A percentile compares a stretch with the other conserved stretches of the same genome.
These are phyloP conservation scores for Leptographium radiaticola DNA, from an alignment of 2,329 filamentous ascomycete genomes.

Conservation along the genomic window DNA sequence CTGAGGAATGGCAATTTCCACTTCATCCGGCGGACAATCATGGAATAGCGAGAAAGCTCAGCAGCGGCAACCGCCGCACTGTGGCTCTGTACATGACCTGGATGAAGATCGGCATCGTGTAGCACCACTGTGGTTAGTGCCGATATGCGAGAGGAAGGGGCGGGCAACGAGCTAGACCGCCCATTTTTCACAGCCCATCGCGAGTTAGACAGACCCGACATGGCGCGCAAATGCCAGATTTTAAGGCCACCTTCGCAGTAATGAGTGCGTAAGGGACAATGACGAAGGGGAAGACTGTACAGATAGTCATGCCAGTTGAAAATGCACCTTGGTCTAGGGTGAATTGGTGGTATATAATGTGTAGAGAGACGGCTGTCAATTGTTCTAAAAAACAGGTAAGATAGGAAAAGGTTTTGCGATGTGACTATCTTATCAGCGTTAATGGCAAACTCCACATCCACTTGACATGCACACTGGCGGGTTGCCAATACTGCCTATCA, in stretches of 20 bases:
- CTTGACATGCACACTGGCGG: too few species aligned
- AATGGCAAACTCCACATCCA: too few species aligned
- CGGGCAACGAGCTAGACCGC: constrained; percentile 7
- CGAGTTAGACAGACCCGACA: constrained; percentile 8
- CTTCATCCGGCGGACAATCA: constrained; percentile 45
- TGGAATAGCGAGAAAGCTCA: constrained; percentile 42
- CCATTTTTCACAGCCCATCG: constrained; percentile 6
- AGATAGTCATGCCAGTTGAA: too few species aligned
- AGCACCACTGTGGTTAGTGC: not conserved
- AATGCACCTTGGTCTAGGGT: too few species aligned
- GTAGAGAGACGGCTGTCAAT: too few species aligned
- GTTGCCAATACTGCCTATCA: too few species aligned
- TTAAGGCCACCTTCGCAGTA: too few species aligned
- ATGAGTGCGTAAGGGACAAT: too few species aligned
- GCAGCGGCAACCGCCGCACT: constrained; percentile 14
- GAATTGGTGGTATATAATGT: too few species aligned
- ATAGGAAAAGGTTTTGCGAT: too few species aligned
- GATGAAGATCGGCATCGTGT: not conserved
- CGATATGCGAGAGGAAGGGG: not conserved
- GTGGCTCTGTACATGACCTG: not conserved
- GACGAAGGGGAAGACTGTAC: not conserved
- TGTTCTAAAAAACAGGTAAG: too few species aligned
- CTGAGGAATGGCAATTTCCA: constrained; percentile 52
- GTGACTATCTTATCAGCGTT: too few species aligned
- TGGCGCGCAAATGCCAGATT: not conserved